Conservation (phyloP, 2,329 filamentous ascomycete genomes). For the Sporothrix protearum region DNA sequence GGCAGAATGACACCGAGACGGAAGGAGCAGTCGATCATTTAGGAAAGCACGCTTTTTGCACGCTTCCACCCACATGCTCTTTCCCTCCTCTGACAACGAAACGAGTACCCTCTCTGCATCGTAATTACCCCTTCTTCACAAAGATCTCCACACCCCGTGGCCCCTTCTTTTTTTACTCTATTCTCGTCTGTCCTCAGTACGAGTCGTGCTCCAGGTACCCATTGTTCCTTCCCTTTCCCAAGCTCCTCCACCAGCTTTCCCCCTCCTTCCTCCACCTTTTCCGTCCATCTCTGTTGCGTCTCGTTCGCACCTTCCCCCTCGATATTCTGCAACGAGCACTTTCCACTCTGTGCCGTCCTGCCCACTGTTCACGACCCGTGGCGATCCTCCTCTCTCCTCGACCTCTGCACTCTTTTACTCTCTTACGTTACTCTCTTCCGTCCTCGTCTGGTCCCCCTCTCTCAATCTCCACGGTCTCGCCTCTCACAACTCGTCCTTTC, state of each 20-base stretch:
- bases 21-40: not conserved
- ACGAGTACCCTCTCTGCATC: constrained; percentile 8
- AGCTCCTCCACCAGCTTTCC: not conserved
- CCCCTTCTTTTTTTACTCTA: not conserved
- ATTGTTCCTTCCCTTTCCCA: not conserved
- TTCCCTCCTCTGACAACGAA: not conserved
- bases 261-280: constrained; percentile 13
- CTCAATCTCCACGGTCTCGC: not conserved
- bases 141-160: not conserved
- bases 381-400: constrained; percentile 13
- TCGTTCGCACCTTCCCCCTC: constrained; percentile 10
- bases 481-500: constrained; percentile 27
- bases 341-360: not conserved
- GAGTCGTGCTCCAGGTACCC: not conserved
- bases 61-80: not conserved
- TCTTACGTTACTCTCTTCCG: constrained; percentile 17
- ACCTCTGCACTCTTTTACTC: constrained; percentile 24
- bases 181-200: not conserved
- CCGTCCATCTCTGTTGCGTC: not conserved
- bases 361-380: not conserved
- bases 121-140: not conserved
- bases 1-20: not conserved
- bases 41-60: not conserved
- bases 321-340: not conserved
- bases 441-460: not conserved